Conservation (phyloP, 345 rosid genomes). For the Lepidium didymum region DNA sequence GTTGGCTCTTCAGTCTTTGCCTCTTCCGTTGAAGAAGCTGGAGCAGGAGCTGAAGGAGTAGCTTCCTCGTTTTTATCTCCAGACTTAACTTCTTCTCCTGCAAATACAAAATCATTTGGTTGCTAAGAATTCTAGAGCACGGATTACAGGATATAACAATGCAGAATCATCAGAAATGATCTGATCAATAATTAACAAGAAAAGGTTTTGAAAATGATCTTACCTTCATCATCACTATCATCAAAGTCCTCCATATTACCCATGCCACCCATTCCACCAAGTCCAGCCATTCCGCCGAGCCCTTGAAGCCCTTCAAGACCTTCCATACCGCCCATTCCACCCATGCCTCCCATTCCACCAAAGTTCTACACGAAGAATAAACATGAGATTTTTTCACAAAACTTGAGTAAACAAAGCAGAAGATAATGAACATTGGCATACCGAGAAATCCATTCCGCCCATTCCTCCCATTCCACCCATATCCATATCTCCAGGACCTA, state of each 20-base stretch:
- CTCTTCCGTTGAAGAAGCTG: constrained; percentile 2
- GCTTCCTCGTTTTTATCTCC: constrained; percentile 17
- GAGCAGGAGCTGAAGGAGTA: constrained; percentile 5
- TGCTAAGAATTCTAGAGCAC: not conserved
- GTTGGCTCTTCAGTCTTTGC: constrained; percentile 4
- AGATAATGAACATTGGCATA: not conserved
- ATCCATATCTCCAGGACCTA: constrained; percentile 47
- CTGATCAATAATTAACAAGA: not conserved
- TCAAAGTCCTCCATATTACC: constrained; percentile 65
- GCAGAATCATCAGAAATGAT: not conserved
- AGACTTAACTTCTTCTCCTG: constrained; percentile 25
- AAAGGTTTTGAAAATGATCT: not conserved
- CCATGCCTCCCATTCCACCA: constrained; percentile 24
- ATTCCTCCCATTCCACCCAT: constrained; percentile 24
- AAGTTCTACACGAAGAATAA: constrained; percentile 19
- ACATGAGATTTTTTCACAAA: not conserved
- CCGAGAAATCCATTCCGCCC: constrained; percentile 34
- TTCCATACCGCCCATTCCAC: constrained; percentile 34
- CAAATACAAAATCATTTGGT: not conserved
- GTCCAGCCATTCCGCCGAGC: constrained; percentile 29
- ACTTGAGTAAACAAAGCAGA: not conserved
- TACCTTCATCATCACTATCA: constrained; percentile 92
- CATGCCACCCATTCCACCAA: constrained; percentile 32
- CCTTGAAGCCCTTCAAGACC: constrained; percentile 7
- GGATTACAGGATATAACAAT: not conserved